Evolutionary conservation across 495 filamentous ascomycete species (phyloP), one percentile per base, ranked within the genome.

Genomic region (Podospora conica): DNA sequence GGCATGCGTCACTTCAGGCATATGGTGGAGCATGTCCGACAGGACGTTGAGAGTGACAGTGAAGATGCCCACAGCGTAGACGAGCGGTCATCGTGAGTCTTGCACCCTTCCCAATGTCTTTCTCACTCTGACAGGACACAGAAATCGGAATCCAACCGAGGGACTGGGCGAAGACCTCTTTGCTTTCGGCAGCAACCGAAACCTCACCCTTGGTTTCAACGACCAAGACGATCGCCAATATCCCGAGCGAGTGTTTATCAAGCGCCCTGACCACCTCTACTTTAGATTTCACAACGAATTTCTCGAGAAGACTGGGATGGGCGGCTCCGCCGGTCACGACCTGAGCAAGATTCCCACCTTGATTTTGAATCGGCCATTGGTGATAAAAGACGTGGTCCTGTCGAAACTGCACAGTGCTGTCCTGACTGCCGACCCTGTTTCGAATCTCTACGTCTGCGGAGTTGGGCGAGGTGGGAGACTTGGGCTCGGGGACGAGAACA

Each of bases 151-250:
- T 25, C 21, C 24, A 55, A 55, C 40, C 33, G 57, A 29, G 8
- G 65, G 57, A 5, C 33, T 72, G 22, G 93, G 90, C 15, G 93
- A 97, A 73, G 95, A 98, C 71, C 76, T 97, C 0, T 98, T 90
- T 69, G 89, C 90, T 0, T 95, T 97, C 73, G 95, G 95, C 21
- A 97, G 92, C 75, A 98, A 97, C 76, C 94, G 95, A 69, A 98
- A 98, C 69, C 78, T 96, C 12, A 93, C 90, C 9, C 84, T 98
- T 54, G 95, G 96, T 3, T 90, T 98, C 68, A 91, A 92, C 18
- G 91, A 97, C 71, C 87, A 93, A 69, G 93, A 97, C 74, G 93
- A 98, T 69, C 88, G 95, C 3, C 92, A 97, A 61, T 96, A 87
- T 74, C 95, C 95, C 0, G 95, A 98, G 72, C 86, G 92, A 54